Conservation (phyloP, 352 stramenopile genomes). For the Aphanomyces euteiches region DNA sequence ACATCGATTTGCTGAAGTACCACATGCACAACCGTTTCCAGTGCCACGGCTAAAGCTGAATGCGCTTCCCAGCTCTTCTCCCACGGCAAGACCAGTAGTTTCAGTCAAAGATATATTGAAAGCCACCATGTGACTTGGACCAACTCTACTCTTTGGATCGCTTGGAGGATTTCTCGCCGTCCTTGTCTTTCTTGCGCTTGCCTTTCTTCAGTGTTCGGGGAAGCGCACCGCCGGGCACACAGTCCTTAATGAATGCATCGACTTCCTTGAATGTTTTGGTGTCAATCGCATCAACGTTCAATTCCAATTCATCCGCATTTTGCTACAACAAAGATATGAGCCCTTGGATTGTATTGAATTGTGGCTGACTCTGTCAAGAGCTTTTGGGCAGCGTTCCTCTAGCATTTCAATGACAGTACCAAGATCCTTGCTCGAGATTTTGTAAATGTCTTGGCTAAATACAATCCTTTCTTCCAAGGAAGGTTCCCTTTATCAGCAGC, state of each 20-base stretch:
- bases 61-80: neutral
- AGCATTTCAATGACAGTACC: conserved; percentile 72
- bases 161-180: conserved; percentile 28
- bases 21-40: neutral
- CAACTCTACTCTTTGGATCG: conserved; percentile 23
- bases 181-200: conserved; percentile 32
- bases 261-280: conserved; percentile 84
- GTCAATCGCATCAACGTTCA: conserved; percentile 85
- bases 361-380: conserved; percentile 61
- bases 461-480: conserved; percentile 76
- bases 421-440: conserved; percentile 69
- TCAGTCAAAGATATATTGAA: conserved; percentile 22
- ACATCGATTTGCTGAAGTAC: neutral
- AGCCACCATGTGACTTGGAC: neutral
- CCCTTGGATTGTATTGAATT: conserved; percentile 66
- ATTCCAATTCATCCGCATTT: conserved; percentile 82
- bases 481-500: conserved; percentile 44
- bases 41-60: conserved; percentile 21
- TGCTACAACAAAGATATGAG: conserved; percentile 76
- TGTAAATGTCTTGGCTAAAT: conserved; percentile 89
- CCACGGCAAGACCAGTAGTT: neutral
- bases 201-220: conserved; percentile 42
- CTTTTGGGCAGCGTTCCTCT: conserved; percentile 79
- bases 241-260: conserved; percentile 74
- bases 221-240: conserved; percentile 63